Conservation (phyloP, 352 stramenopile species). For the Nannochloropsis limnetica region DNA sequence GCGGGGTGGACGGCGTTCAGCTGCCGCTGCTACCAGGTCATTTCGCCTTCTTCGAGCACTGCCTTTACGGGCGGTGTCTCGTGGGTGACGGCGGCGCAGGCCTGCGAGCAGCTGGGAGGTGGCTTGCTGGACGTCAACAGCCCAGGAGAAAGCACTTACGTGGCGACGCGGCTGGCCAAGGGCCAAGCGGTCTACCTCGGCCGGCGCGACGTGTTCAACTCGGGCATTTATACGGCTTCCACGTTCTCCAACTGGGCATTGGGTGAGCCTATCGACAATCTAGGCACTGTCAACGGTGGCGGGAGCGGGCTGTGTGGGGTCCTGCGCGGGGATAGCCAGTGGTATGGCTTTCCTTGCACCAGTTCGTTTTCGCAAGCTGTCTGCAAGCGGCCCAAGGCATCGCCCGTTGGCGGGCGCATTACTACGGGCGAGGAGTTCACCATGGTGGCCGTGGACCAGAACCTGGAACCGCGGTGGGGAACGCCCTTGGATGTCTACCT, state of each 20-base stretch:
- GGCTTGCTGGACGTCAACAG: slow-evolving; percentile 3
- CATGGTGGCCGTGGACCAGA: background rate
- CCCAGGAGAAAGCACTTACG: background rate
- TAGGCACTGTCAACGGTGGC: background rate
- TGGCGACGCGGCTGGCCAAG: background rate
- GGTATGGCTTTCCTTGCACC: background rate
- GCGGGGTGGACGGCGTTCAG: background rate
- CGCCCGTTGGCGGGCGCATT: background rate
- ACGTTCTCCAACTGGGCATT: background rate
- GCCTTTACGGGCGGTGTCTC: background rate
- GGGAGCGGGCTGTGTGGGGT: background rate
- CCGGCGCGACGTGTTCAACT: background rate
- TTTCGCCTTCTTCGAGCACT: background rate
- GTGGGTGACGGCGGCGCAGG: background rate
- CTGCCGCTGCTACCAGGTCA: background rate
- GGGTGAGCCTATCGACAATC: background rate
- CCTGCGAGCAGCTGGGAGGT: background rate
- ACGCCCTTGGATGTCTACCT: background rate
- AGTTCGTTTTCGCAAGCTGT: background rate
- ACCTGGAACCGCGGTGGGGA: background rate
- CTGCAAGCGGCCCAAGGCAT: slow-evolving; percentile 4
- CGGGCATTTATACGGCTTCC: background rate
- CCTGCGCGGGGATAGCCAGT: background rate
- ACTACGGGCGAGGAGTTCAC: background rate
- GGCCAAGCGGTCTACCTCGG: slow-evolving; percentile 3